phyloP scores from a whole-genome alignment of 768 basidiomycete species.

The Agrocybe chaxingu region DNA sequence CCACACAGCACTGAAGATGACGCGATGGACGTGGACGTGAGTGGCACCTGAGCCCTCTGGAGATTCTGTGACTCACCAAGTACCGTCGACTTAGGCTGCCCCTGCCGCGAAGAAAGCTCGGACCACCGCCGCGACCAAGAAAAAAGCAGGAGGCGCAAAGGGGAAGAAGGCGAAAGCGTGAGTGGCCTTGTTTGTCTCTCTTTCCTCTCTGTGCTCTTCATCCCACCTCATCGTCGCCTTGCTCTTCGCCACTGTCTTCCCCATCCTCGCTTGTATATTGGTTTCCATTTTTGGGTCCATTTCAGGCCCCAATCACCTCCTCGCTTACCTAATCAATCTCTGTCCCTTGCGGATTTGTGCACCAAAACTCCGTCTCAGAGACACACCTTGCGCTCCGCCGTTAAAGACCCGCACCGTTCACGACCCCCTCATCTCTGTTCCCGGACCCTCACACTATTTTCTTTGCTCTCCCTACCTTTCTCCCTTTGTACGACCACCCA shows the following conservation, averaged over 20 bases:
- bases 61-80: background rate
- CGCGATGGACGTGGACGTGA: slow-evolving; percentile 16
- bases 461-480: slow-evolving; percentile 1
- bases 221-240: background rate
- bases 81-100: slow-evolving; percentile 4
- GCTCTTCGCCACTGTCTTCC: no score
- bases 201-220: background rate
- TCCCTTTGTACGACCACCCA: slow-evolving; percentile 11
- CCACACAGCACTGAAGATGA: slow-evolving; percentile 3
- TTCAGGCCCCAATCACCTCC: no score
- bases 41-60: background rate
- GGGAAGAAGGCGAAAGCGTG: slow-evolving; percentile 17
- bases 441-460: background rate
- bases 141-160: slow-evolving; percentile 16
- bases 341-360: slow-evolving; percentile 1
- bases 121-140: slow-evolving; percentile 17
- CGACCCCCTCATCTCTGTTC: no score
- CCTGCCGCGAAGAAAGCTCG: slow-evolving; percentile 28
- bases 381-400: slow-evolving; percentile 1
- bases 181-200: background rate
- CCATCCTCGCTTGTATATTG: no score
- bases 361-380: slow-evolving; percentile 1
- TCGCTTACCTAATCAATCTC: background rate
- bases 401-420: background rate
- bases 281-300: no score